Evolutionary conservation across 805 yeast species (phyloP).

Genomic region (Wickerhamomyces tratensis): DNA sequence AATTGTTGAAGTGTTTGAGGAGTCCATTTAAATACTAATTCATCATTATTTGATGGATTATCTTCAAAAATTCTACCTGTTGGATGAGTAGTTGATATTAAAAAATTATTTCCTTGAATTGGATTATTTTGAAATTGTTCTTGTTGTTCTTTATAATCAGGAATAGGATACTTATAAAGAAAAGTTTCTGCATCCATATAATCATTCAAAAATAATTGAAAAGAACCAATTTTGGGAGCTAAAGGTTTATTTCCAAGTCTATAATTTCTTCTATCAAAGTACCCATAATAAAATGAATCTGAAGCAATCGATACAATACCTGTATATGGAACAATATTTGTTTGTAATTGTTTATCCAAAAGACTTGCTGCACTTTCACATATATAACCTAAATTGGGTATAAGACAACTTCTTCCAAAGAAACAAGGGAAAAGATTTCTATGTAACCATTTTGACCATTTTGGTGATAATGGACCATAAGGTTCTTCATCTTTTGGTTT

Average conservation of each 20-base stretch:
- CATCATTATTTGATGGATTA: neutral
- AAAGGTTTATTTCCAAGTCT: constrained; percentile 18
- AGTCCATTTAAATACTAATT: constrained; percentile 41
- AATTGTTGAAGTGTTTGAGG: constrained; percentile 37
- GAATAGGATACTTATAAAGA: constrained; percentile 46
- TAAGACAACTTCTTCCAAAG: constrained; percentile 63
- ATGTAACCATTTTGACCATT: constrained; percentile 75
- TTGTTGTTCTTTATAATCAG: constrained; percentile 18
- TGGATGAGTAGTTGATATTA: neutral
- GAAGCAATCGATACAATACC: constrained; percentile 33
- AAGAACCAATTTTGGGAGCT: constrained; percentile 52
- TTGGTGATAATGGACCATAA: constrained; percentile 68
- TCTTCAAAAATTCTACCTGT: neutral
- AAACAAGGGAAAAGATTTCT: constrained; percentile 69
- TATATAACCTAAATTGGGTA: constrained; percentile 64
- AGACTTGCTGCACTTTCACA: constrained; percentile 65
- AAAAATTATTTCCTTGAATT: neutral
- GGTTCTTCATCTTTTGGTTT: constrained; percentile 80
- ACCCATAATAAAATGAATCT: constrained; percentile 32
- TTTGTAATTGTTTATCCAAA: constrained; percentile 49
- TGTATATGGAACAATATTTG: constrained; percentile 57
- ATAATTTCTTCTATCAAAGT: constrained; percentile 28
- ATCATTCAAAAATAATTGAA: constrained; percentile 50
- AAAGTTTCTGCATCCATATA: constrained; percentile 56
- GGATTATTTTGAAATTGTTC: neutral